A percentile compares a stretch with the other conserved stretches of the same genome.
Conservation (phyloP, 1,284 basidiomycete species). For the Malassezia pachydermatis region DNA sequence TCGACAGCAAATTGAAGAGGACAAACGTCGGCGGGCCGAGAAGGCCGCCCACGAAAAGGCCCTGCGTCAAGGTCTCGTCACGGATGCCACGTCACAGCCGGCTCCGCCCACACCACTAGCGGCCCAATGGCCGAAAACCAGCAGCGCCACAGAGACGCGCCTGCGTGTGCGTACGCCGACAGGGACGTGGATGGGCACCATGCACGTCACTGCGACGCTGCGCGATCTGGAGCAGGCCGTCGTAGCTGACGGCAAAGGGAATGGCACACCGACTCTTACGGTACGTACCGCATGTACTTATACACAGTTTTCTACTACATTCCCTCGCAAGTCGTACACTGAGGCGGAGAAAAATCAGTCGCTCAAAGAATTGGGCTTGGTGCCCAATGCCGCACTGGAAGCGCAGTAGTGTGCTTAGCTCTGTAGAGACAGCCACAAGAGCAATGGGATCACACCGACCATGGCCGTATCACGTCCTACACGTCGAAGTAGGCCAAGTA, state of each 20-base stretch:
- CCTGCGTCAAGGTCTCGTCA: constrained; percentile 23
- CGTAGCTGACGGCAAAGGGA: constrained; percentile 28
- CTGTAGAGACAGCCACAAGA: constrained; percentile 9
- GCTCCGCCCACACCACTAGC: constrained; percentile 8
- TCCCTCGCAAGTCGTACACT: constrained; percentile 40
- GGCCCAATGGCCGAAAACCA: constrained; percentile 16
- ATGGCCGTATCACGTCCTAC: not conserved
- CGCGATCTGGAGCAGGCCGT: constrained; percentile 28
- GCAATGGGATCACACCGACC: not conserved
- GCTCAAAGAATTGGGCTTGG: constrained; percentile 40
- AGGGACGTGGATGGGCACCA: constrained; percentile 40
- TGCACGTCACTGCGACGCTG: constrained; percentile 34
- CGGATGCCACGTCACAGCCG: not conserved
- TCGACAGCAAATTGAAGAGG: constrained; percentile 43
- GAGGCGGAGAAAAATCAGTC: constrained; percentile 31
- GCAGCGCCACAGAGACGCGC: constrained; percentile 32
- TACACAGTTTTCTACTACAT: constrained; percentile 40
- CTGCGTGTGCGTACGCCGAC: constrained; percentile 36
- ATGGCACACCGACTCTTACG: constrained; percentile 24
- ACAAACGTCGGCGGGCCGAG: constrained; percentile 42
- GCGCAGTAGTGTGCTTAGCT: constrained; percentile 19
- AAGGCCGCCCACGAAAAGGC: constrained; percentile 42
- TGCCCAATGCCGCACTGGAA: constrained; percentile 44
- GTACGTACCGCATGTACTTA: constrained; percentile 20
- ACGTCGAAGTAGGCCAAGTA: not conserved